Evolutionary conservation across 140 eudicot species (phyloP), one percentile per base, ranked within the genome.

Genomic region (Flaveria floridana): DNA sequence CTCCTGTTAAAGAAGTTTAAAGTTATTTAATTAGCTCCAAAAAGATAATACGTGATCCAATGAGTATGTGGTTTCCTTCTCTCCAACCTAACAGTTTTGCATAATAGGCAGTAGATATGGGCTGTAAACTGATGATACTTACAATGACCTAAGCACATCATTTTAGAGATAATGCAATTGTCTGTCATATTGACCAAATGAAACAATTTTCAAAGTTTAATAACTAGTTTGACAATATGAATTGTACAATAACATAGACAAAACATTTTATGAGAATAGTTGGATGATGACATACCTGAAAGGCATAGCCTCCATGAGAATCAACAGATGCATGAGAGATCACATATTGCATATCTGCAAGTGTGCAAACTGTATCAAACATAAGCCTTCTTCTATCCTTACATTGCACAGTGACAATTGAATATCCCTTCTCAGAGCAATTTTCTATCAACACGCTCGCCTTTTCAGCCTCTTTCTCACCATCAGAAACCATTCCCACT

Each of bases 341-440:
- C 30, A 82, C 88, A 44, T 88, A 90, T 25, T 86, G 92, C 95
- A 90, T 84, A 55, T 90, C 97, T 0, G 79, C 79, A 44, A 90
- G 97, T 0, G 97, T 90, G 78, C 97, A 90, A 20, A 88, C 90
- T 0, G 92, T 85, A 67, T 88, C 97, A 71, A 90, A 90, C 87
- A 90, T 84, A 14, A 90, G 90, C 78, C 90, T 79, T 46, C 85
- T 84, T 73, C 92, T 73, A 72, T 90, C 95, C 74, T 70, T 84
- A 59, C 95, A 86, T 65, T 79, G 74, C 4, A 90, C 82, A 0
- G 77, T 84, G 7, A 90, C 92, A 0, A 90, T 86, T 2, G 95
- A 90, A 79, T 88, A 88, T 1, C 89, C 91, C 78, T 88, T 88
- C 65, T 90, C 86, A 20, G 76, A 61, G 39, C 95, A 88, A 52